Evolutionary conservation across 2,329 filamentous ascomycete species (phyloP), one percentile per base, ranked within the genome.

Genomic region (Cladosporium velox): DNA sequence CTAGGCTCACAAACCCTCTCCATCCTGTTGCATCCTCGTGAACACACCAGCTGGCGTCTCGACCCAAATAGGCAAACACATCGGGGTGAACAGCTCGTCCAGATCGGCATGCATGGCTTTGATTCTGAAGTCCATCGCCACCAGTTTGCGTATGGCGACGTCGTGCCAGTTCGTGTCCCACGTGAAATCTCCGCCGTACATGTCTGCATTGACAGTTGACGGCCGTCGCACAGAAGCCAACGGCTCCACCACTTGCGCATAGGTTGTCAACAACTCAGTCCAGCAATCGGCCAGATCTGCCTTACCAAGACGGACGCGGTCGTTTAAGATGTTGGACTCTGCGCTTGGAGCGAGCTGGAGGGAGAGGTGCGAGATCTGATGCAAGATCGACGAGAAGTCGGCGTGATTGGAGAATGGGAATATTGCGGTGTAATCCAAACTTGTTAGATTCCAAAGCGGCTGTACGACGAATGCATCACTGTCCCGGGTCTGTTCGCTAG

Each of bases 291-390:
- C 71, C 1, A 79, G 71, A 62, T 82, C 77, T 0, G 80, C 81
- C 66, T 77, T 77, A 2, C 80, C 79, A 32, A 82, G 73, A 26
- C 77, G 70, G 1, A 73, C 71, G 3, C 76, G 73, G 28, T 79
- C 75, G 26, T 75, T 73, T 10, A 83, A 71, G 2, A 81, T 72
- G 12, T 75, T 72, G 26, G 78, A 80, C 21, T 78, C 75, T 0
- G 75, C 72, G 5, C 78, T 76, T 0, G 81, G 81, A 0, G 81
- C 79, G 11, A 84, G 75, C 60, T 81, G 78, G 10, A 82, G 70
- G 3, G 76, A 71, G 1, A 83, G 65, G 15, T 67, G 67, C 26
- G 72, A 66, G 32, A 75, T 65, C 41, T 71, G 66, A 2, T 69
- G 70, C 26, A 76, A 63, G 2, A 75, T 59, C 1, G 67, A 66